Base-by-base conservation (phyloP, 345 rosid genomes). In the Hypericum androsaemum region DNA sequence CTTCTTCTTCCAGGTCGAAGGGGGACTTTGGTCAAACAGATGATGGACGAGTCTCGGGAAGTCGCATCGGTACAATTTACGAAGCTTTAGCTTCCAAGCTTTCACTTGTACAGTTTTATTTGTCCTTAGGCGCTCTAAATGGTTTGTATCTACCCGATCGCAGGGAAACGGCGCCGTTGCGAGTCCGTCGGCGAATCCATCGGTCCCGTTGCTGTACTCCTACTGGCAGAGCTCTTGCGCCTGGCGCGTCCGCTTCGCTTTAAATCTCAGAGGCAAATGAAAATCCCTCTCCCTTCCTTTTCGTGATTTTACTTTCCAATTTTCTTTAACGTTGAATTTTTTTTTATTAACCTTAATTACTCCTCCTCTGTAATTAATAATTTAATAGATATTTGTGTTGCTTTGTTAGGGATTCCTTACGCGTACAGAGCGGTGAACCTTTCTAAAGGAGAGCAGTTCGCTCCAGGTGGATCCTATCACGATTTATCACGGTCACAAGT, bases 241-340 rank as follows among this genome's bases (percentile, higher is more conserved):
- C 12, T 77, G 86, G 86, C 86, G 86, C n/a, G 77, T 77, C 58
- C 80, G 80, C 58, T 74, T 77, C 43, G 82, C 82, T 64, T 58
- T 80, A 43, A 70, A 54, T 41, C 78, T 80, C 48, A 77, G 77
- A 68, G 80, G 81, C 74, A 58, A 22, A 44, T 10, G 47, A 8
- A 13, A n/a, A 35, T 44, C 10, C 40, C 14, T 50, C 42, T n/a
- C 11, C 17, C 7, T 37, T 16, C 0, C 3, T n/a, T 22, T 41
- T 32, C 39, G 9, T 7, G 6, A 6, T 10, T 6, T 8, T 37
- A 15, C 10, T 17, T 46, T 36, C 14, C 22, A n/a, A 41, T 6
- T n/a, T 38, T 10, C 48, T 41, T n/a, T n/a, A n/a, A n/a, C n/a
- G n/a, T n/a, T n/a, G n/a, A n/a, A n/a, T n/a, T n/a, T 1, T 22